Base-by-base conservation (phyloP, 257 asterid species). In the Anisodus acutangulus region DNA sequence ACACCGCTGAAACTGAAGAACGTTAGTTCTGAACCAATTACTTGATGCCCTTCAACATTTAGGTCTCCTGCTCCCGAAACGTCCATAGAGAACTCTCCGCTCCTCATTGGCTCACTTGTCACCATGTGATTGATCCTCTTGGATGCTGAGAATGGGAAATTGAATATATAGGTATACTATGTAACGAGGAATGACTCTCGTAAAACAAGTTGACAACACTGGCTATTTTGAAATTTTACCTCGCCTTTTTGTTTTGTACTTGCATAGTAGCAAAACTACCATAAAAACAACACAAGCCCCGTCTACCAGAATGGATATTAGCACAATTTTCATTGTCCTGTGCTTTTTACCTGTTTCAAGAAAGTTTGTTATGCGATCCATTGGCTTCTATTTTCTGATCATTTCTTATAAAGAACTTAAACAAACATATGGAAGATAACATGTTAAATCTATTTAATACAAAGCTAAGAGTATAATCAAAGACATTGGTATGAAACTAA, bases 1-100 rank as follows among this genome's bases (percentile, higher is more conserved):
- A 95, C 85, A 81, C 82, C 55, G 84, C 80, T 85, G 88, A 94
- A 93, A 83, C 84, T 90, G 91, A 84, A 90, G 88, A 91, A 84
- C 11, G 91, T 71, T 19, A 93, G 85, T 67, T 92, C 98, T 19
- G 90, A 71, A 63, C 94, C 93, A 64, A 84, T 87, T 63, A 91
- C 87, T 86, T 86, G 91, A 70, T 87, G 93, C 84, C 88, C 90
- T 84, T 92, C 96, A 19, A 47, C 85, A 8, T 78, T 83, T 53
- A 86, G 43, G 51, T 91, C 93, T 47, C 87, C 85, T 3, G 87
- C 83, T 60, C 86, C 92, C 0, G 93, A 91, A 16, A 84, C 78
- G 78, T 93, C 91, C 5, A 84, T 82, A 15, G 91, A 85, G 59
- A 81, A 59, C 67, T 91, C 95, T 64, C 89, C 88, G 74, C 90